phyloP scores from a whole-genome alignment of 1,284 basidiomycete species.

The Phenoliferia sp. region DNA sequence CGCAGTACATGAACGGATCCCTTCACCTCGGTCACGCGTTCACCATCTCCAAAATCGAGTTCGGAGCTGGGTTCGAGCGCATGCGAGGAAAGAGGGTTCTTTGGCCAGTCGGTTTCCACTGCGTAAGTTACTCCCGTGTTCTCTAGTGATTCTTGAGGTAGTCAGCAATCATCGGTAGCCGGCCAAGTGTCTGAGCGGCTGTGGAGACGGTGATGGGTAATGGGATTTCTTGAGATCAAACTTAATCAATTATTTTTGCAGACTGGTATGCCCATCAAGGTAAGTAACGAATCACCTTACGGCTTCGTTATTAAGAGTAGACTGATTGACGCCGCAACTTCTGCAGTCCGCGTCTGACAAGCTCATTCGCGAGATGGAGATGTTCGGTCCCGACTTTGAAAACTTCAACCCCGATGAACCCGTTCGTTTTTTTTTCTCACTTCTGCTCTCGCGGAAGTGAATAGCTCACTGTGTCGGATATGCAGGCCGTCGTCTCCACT shows the following conservation, averaged over 20 bases:
- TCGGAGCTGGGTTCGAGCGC: constrained; percentile 89
- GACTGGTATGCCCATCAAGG: constrained; percentile 49
- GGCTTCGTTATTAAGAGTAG: not conserved
- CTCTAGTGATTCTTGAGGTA: not conserved
- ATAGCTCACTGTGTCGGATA: not conserved
- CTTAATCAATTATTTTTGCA: too few species aligned
- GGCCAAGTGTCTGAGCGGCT: not conserved
- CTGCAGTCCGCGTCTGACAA: constrained; percentile 81
- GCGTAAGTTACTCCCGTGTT: constrained; percentile 42
- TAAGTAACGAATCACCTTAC: not conserved
- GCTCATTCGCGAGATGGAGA: constrained; percentile 91
- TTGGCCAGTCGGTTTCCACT: constrained; percentile 95
- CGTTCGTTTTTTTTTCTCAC: not conserved
- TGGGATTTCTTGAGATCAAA: too few species aligned
- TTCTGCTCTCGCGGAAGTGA: not conserved
- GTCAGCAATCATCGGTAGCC: not conserved
- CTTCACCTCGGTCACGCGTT: constrained; percentile 97
- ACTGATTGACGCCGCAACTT: not conserved
- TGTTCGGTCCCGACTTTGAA: constrained; percentile 89
- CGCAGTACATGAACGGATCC: constrained; percentile 90
- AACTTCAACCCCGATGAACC: constrained; percentile 14
- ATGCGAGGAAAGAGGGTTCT: constrained; percentile 92
- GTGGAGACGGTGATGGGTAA: not conserved
- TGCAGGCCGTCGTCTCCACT: not conserved
- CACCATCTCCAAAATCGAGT: constrained; percentile 98